phyloP scores from a whole-genome alignment of 1,284 basidiomycete species.

The Agroathelia rolfsii region DNA sequence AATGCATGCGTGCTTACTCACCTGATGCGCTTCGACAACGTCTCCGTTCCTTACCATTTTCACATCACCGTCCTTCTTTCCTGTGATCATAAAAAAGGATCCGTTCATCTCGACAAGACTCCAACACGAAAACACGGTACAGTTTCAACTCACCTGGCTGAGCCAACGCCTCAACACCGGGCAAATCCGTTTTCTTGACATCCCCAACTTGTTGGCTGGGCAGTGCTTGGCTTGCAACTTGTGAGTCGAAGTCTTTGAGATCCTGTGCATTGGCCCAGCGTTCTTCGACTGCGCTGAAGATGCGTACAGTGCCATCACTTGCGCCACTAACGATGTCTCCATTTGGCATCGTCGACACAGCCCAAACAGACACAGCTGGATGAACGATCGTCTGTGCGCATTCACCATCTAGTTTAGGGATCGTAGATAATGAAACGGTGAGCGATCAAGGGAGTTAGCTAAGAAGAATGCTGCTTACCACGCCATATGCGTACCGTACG shows the following conservation, averaged over 20 bases:
- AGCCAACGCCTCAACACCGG: slow-evolving; percentile 73
- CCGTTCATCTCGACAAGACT: too few relatives aligned
- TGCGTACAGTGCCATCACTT: slow-evolving; percentile 80
- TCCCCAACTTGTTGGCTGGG: slow-evolving; percentile 83
- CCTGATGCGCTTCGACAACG: slow-evolving; percentile 82
- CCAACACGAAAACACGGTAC: neutral
- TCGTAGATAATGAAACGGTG: slow-evolving; percentile 5
- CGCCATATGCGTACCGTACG: slow-evolving; percentile 90
- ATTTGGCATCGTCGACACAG: slow-evolving; percentile 76
- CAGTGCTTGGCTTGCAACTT: slow-evolving; percentile 62
- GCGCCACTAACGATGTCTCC: slow-evolving; percentile 87
- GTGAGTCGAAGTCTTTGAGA: slow-evolving; percentile 62
- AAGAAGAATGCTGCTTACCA: too few relatives aligned
- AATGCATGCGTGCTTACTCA: too few relatives aligned
- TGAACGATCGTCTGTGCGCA: slow-evolving; percentile 83
- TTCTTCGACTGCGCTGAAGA: slow-evolving; percentile 74
- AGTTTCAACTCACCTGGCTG: slow-evolving; percentile 46
- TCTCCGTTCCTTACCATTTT: slow-evolving; percentile 81
- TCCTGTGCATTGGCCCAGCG: slow-evolving; percentile 66
- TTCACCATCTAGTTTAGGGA: slow-evolving; percentile 53
- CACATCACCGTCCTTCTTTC: slow-evolving; percentile 86
- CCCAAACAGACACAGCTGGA: slow-evolving; percentile 95
- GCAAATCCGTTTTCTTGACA: slow-evolving; percentile 82
- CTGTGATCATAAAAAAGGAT: slow-evolving; percentile 28
- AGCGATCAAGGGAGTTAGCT: slow-evolving; percentile 5